Base-by-base conservation (phyloP, 352 stramenopile species). In the Pythium brachiatum region DNA sequence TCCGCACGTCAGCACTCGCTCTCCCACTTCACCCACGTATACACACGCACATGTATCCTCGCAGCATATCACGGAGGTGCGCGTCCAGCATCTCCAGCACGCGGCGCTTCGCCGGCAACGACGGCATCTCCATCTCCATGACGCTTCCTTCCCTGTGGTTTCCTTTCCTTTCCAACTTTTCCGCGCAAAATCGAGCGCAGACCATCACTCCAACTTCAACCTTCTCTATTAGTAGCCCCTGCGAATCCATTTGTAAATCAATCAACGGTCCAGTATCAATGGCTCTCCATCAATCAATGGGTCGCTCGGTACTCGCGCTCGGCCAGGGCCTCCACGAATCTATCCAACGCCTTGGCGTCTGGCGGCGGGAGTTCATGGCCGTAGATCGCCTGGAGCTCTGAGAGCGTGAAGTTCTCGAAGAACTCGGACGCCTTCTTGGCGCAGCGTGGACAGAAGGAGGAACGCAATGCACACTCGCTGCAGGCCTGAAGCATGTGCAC, bases 321-420 rank as follows among this genome's bases (percentile, higher is more conserved):
- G 18, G 68, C 58, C 20, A 85, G 65, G n/a, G 72, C 61, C 15
- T 71, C 66, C 9, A 62, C 43, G 62, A 90, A 90, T 4, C 38
- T 69, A 11, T 70, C 66, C 21, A 90, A 70, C 18, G 72, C 67
- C 34, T 75, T 69, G 34, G 64, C 62, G 47, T 91, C 76, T 2
- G 78, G 80, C 5, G 76, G 63, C 3, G 82, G 79, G 23, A 91
- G 67, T 12, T 88, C 78, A 2, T 54, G 74, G 0, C 78, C 70
- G 58, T 92, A 92, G 23, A 88, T 63, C 20, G 68, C 60, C 26
- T 80, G 68, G 34, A 92, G 68, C 64, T 92, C 82, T 0, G 69
- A 7, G 13, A 62, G 64, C 7, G 80, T 75, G 66, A 83, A 86
- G 5, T 76, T 77, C 6, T 64, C 72, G 50, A 90, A 90, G 69